phyloP scores from a whole-genome alignment of 345 rosid genomes.

The Lepidium didymum region DNA sequence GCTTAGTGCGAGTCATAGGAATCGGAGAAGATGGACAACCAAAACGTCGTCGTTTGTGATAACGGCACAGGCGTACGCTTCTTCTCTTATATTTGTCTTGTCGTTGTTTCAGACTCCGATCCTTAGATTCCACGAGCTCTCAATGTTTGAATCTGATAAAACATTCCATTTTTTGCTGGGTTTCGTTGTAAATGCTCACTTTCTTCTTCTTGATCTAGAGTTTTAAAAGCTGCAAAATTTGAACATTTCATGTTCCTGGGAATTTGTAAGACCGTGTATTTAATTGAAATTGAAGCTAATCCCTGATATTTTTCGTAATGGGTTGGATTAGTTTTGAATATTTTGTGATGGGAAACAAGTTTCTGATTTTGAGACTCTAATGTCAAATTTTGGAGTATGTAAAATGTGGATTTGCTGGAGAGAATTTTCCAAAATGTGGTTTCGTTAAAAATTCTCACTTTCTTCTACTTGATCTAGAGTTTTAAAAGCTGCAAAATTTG shows the following conservation, averaged over 20 bases:
- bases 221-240: conserved; percentile 2
- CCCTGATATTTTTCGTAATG: background rate
- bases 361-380: conserved; percentile 10
- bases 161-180: background rate
- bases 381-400: conserved; percentile 61
- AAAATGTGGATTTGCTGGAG: conserved; percentile 97
- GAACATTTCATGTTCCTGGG: background rate
- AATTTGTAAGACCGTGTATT: background rate
- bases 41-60: conserved; percentile 87
- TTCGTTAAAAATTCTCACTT: background rate
- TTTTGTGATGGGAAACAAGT: background rate
- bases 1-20: background rate
- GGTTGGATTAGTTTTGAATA: background rate
- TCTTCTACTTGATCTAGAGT: background rate
- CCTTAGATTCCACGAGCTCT: background rate
- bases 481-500: conserved; percentile 5
- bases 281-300: background rate
- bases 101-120: background rate
- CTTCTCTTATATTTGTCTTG: background rate
- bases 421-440: conserved; percentile 93
- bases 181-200: background rate
- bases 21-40: conserved; percentile 51
- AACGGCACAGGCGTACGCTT: conserved; percentile 88
- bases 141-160: background rate
- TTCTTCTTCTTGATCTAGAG: background rate